These are phyloP conservation scores for Kluyveromyces dobzhanskii DNA, from an alignment of 805 yeast species.

Conservation along the genomic window DNA sequence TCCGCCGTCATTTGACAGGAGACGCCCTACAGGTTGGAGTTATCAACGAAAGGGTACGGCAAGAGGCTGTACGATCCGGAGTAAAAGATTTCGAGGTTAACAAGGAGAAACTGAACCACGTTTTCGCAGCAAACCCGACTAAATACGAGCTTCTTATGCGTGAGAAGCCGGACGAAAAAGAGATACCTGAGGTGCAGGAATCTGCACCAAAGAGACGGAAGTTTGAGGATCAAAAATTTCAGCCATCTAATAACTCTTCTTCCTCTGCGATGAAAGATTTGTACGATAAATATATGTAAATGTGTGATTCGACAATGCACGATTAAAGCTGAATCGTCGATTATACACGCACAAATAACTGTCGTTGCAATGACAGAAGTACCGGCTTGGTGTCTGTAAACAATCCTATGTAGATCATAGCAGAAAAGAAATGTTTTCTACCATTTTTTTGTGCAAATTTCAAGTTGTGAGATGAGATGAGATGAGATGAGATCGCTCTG, in stretches of 20 bases:
- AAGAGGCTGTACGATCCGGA: conserved; percentile 26
- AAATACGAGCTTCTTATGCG: conserved; percentile 22
- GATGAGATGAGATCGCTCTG: background rate
- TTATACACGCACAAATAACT: no score
- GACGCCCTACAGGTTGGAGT: conserved; percentile 48
- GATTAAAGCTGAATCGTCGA: no score
- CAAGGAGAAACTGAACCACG: conserved; percentile 22
- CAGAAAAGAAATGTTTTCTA: background rate
- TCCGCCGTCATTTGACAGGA: conserved; percentile 46
- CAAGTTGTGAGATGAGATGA: conserved; percentile 3
- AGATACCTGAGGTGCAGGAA: background rate
- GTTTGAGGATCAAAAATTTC: background rate
- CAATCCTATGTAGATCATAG: conserved; percentile 1
- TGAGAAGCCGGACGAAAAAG: background rate
- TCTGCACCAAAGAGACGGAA: background rate
- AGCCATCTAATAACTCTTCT: no score
- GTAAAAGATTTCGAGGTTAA: conserved; percentile 21
- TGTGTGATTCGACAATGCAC: no score
- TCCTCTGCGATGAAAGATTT: background rate
- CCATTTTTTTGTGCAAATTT: background rate
- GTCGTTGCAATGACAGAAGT: no score
- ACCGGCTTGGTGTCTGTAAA: background rate
- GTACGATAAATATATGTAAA: conserved; percentile 3
- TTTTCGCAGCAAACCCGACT: conserved; percentile 30
- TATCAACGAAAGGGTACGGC: conserved; percentile 44